These are phyloP conservation scores for Tolypocladium guangdongense DNA, from an alignment of 2,329 filamentous ascomycete genomes.

Conservation along the genomic window DNA sequence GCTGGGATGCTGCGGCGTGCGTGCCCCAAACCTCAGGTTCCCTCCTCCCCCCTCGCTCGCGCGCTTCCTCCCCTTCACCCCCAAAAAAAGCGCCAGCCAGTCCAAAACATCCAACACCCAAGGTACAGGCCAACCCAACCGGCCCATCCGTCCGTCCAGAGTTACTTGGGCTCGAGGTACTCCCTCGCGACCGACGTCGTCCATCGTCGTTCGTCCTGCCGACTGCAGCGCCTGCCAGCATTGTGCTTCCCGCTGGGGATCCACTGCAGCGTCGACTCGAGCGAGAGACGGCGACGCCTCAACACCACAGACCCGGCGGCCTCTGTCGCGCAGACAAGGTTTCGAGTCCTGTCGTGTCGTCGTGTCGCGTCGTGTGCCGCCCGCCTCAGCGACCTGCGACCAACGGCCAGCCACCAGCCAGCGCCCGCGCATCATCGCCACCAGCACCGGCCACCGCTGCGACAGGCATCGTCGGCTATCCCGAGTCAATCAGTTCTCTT, in stretches of 20 bases:
- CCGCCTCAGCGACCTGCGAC: conserved; percentile 1
- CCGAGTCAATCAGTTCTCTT: not conserved
- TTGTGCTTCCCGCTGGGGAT: conserved; percentile 6
- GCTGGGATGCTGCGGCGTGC: conserved; percentile 1
- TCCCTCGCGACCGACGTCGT: conserved; percentile 12
- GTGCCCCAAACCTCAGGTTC: conserved; percentile 1
- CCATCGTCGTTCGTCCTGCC: conserved; percentile 10
- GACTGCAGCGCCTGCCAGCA: conserved; percentile 3
- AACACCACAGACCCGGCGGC: conserved; percentile 1
- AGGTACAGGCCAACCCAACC: conserved; percentile 9
- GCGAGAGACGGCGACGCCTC: not conserved
- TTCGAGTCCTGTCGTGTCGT: conserved; percentile 1
- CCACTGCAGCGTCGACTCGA: conserved; percentile 3
- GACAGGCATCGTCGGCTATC: not conserved
- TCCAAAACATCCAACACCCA: conserved; percentile 26
- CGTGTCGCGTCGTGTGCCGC: conserved; percentile 3
- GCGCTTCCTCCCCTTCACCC: conserved; percentile 17
- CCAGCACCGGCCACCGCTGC: not conserved
- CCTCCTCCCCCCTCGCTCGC: not conserved
- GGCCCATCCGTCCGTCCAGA: conserved; percentile 10
- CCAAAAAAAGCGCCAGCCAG: conserved; percentile 22
- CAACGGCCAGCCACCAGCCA: not conserved
- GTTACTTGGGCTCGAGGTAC: conserved; percentile 33
- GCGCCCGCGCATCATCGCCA: conserved; percentile 1
- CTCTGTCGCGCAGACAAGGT: not conserved